phyloP scores from a whole-genome alignment of 306 rosid genomes.

The Prunus persica region Prunus_persica_NCBIv2 NC_034009.1:4485501-4486000 shows the following conservation, averaged over 20 bases:
- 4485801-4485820: conserved; percentile 65
- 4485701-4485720: conserved; percentile 56
- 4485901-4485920: not conserved
- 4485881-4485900: not conserved
- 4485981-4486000: not conserved
- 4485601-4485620: conserved; percentile 50
- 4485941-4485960: not conserved
- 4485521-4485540: conserved; percentile 41
- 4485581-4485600: conserved; percentile 41
- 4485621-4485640: conserved; percentile 40
- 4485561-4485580: conserved; percentile 41
- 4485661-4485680: conserved; percentile 59
- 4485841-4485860: conserved; percentile 60
- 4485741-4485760: conserved; percentile 43
- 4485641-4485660: conserved; percentile 40
- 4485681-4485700: conserved; percentile 62
- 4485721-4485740: conserved; percentile 54
- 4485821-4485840: conserved; percentile 65
- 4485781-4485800: conserved; percentile 55
- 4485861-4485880: conserved; percentile 48
- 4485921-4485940: not conserved
- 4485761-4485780: conserved; percentile 47
- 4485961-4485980: not conserved
- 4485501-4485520: conserved; percentile 40
- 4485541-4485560: conserved; percentile 47